Conservation (phyloP, 768 basidiomycete species). For the Mycena vulgaris region DNA sequence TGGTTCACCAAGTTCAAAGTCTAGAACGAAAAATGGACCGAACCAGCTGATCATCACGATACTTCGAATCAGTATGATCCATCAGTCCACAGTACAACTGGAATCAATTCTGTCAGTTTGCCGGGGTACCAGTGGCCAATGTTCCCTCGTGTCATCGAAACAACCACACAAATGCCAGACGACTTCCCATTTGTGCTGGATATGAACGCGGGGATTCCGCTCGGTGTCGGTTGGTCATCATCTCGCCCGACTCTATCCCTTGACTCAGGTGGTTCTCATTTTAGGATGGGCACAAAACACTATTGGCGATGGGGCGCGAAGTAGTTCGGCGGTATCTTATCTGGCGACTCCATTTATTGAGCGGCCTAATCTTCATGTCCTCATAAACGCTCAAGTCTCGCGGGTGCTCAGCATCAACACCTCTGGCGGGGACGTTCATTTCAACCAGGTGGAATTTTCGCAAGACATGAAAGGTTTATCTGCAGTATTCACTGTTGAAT, state of each 20-base stretch:
- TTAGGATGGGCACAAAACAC: conserved; percentile 47
- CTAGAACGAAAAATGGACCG: conserved; percentile 55
- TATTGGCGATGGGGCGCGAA: conserved; percentile 45
- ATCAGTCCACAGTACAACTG: conserved; percentile 51
- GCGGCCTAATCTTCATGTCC: conserved; percentile 49
- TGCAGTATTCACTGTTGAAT: too few species aligned
- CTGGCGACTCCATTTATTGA: conserved; percentile 41
- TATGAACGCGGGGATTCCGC: conserved; percentile 46
- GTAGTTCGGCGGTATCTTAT: conserved; percentile 52
- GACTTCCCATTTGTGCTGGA: conserved; percentile 50
- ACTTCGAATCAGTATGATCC: conserved; percentile 56
- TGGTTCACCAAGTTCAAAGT: not conserved
- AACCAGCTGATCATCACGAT: conserved; percentile 56
- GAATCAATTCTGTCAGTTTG: conserved; percentile 51
- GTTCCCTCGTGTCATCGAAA: conserved; percentile 49
- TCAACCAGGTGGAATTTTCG: conserved; percentile 40
- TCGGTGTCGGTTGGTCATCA: conserved; percentile 50
- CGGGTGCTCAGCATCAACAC: conserved; percentile 22
- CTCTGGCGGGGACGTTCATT: conserved; percentile 19
- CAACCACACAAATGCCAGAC: conserved; percentile 45
- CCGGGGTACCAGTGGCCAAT: conserved; percentile 49
- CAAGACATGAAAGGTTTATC: conserved; percentile 34
- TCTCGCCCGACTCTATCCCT: too few species aligned
- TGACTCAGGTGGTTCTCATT: not conserved
- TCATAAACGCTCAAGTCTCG: conserved; percentile 45